These are phyloP conservation scores for Olyra latifolia DNA, from an alignment of 176 grass and related monocot genomes.

Conservation along the genomic window DNA sequence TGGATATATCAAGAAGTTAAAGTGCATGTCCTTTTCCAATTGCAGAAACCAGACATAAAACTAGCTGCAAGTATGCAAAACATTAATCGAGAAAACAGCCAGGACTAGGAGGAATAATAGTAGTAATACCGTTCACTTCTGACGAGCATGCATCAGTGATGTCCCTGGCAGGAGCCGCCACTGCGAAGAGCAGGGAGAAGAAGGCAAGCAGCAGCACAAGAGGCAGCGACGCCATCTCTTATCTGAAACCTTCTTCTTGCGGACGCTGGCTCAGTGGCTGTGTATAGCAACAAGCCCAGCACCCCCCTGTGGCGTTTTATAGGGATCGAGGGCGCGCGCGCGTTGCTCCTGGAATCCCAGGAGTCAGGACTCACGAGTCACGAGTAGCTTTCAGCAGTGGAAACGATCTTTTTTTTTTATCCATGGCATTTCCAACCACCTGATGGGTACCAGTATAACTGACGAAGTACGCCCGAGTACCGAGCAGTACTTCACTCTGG, in stretches of 20 bases:
- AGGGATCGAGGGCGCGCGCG: slow-evolving; percentile 14
- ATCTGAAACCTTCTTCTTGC: slow-evolving; percentile 18
- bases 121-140: slow-evolving; percentile 30
- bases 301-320: slow-evolving; percentile 32
- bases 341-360: slow-evolving; percentile 21
- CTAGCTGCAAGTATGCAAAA: background rate
- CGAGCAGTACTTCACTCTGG: background rate
- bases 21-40: background rate
- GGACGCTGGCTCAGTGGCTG: background rate
- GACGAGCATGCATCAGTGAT: slow-evolving; percentile 52
- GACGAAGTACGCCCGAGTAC: background rate
- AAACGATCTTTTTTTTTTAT: slow-evolving; percentile 19
- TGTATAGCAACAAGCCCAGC: slow-evolving; percentile 4
- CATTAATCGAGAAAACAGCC: background rate
- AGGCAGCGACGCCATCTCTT: slow-evolving; percentile 35
- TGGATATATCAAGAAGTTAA: background rate
- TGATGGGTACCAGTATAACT: slow-evolving; percentile 9
- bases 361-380: background rate
- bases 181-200: slow-evolving; percentile 50
- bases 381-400: slow-evolving; percentile 29
- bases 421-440: slow-evolving; percentile 34
- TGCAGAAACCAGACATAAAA: background rate
- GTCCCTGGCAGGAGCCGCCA: slow-evolving; percentile 49
- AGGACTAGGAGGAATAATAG: slow-evolving; percentile 6
- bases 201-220: slow-evolving; percentile 29